Percentiles rank a stretch among this genome's conserved stretches.
Conservation (phyloP, 352 stramenopile genomes). For the Pythium pyrilobum region DNA sequence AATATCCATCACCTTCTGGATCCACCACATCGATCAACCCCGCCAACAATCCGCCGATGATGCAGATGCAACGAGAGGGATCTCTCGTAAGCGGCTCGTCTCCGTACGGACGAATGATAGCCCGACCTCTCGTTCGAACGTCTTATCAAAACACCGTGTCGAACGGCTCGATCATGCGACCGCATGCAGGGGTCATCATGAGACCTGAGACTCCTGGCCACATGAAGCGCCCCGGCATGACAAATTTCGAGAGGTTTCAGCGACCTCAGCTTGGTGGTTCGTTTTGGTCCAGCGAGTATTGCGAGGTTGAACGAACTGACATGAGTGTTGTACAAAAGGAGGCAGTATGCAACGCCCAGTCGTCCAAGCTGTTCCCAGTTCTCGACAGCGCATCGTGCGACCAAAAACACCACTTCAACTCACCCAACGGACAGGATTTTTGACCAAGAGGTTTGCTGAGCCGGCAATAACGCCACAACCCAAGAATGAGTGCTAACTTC, state of each 20-base stretch:
- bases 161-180: slow-evolving; percentile 24
- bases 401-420: slow-evolving; percentile 69
- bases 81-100: slow-evolving; percentile 26
- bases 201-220: slow-evolving; percentile 35
- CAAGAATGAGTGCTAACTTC: neutral
- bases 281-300: neutral
- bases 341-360: slow-evolving; percentile 22
- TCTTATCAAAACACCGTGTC: neutral
- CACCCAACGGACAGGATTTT: slow-evolving; percentile 51
- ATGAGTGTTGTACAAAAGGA: neutral
- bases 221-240: slow-evolving; percentile 40
- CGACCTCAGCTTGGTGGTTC: slow-evolving; percentile 49
- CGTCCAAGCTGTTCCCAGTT: slow-evolving; percentile 33
- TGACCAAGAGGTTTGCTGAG: slow-evolving; percentile 44
- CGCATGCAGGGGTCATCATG: slow-evolving; percentile 18
- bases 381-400: slow-evolving; percentile 50
- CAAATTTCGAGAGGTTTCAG: slow-evolving; percentile 60
- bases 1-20: slow-evolving; percentile 55
- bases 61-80: slow-evolving; percentile 22
- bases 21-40: slow-evolving; percentile 34
- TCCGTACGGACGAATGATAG: slow-evolving; percentile 40
- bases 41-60: slow-evolving; percentile 8
- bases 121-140: slow-evolving; percentile 31
- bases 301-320: no score
- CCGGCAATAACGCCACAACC: no score